Evolutionary conservation across 306 rosid genomes (phyloP), one percentile per base, ranked within the genome.

Genomic region (Glycine tomentella): DNA sequence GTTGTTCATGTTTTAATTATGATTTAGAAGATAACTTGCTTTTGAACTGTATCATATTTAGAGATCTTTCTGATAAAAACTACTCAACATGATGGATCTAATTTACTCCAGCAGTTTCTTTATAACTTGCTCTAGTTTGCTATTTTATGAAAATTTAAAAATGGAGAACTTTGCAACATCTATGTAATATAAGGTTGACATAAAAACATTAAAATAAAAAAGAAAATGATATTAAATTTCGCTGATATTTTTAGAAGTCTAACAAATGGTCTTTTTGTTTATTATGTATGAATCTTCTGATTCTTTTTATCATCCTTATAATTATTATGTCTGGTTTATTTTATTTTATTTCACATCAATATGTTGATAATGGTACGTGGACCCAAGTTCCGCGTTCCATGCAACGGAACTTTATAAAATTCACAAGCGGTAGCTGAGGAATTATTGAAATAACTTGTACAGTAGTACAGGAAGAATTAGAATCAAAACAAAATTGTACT

Each of bases 41-140:
- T 81, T 62, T 53, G 59, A 74, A 44, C 36, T 74, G 75, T 81
- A 45, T 45, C 49, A 49, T 52, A 82, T 66, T 48, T 45, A 44
- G 69, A 52, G 57, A 68, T 8, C 36, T 58, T 74, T 74, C 38
- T 75, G 64, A 15, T 53, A 42, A 20, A 72, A 33, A 51, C 33
- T 34, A 14, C 11, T 58, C 71, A 38, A 25, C 42, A 9, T 63
- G 25, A 62, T 17, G 58, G 52, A 70, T 63, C 52, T 76, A n/a
- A 50, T 82, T 36, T 69, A 14, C 40, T 48, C 36, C 42, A 16
- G 4, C 11, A 49, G 42, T 8, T 75, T 58, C 20, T 57, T 57
- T 9, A 65, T 34, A 67, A 31, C 16, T 14, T 36, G 33, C 63
- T 51, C 17, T 16, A 9, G 31, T 50, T 65, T 6, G 20, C 33